Evolutionary conservation across 1,139 yeast species (phyloP).

Genomic region (Kluyveromyces marxianus): DNA sequence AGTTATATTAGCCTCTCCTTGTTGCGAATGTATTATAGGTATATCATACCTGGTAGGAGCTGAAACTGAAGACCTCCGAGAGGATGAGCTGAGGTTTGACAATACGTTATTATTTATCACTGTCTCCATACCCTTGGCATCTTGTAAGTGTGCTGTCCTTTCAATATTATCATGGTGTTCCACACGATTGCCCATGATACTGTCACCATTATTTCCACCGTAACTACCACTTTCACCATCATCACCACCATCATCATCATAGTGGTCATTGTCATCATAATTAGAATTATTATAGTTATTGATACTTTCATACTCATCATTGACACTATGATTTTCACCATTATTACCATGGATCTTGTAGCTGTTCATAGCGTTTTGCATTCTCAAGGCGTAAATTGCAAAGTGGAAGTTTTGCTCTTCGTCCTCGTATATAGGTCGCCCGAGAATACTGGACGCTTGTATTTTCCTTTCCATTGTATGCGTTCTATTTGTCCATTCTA

Average conservation of each 20-base stretch:
- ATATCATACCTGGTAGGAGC: neutral
- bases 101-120: no score
- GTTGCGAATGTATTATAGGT: neutral
- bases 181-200: no score
- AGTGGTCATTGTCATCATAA: no score
- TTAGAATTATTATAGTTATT: no score
- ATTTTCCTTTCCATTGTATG: conserved; percentile 52
- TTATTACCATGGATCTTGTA: neutral
- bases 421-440: conserved; percentile 71
- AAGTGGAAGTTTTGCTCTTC: conserved; percentile 25
- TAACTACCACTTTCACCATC: no score
- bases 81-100: no score
- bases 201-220: no score
- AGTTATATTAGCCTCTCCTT: conserved; percentile 1
- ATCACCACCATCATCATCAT: no score
- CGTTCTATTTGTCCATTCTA: conserved; percentile 84
- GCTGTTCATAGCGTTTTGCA: conserved; percentile 20
- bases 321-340: neutral
- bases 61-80: neutral
- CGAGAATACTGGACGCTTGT: conserved; percentile 73
- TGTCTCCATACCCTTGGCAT: no score
- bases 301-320: neutral
- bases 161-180: no score
- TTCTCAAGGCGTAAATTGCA: conserved; percentile 24
- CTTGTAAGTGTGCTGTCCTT: no score